phyloP scores from a whole-genome alignment of 2,329 filamentous ascomycete species.

The Aureobasidium sp. region DNA sequence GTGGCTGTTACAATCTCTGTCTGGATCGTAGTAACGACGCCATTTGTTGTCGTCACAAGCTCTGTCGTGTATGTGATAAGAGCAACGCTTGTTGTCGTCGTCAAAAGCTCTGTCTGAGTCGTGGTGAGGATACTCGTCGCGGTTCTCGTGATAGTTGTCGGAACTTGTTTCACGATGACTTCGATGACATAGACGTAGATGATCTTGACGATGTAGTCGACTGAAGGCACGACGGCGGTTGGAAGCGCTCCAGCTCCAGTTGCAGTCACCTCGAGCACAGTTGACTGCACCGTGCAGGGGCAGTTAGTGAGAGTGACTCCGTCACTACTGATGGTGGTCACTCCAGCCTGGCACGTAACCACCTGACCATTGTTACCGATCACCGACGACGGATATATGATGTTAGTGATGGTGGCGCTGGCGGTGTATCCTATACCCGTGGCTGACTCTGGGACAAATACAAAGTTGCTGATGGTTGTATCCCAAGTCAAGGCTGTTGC shows the following conservation, averaged over 20 bases:
- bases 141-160: background rate
- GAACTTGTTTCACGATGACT: background rate
- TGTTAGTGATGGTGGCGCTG: background rate
- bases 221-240: background rate
- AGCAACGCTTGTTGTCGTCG: too few relatives aligned
- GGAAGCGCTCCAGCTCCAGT: background rate
- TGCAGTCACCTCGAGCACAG: background rate
- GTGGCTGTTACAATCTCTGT: background rate
- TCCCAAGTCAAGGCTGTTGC: background rate
- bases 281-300: constrained; percentile 9
- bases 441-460: background rate
- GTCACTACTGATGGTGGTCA: background rate
- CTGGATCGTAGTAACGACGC: background rate
- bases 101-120: background rate
- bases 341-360: background rate
- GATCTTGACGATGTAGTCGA: constrained; percentile 7
- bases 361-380: background rate
- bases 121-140: background rate
- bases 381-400: background rate
- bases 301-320: background rate
- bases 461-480: background rate
- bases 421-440: background rate
- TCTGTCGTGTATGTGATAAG: too few relatives aligned
- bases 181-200: constrained; percentile 3
- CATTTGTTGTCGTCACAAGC: too few relatives aligned